Evolutionary conservation across 129 eudicot genomes (phyloP).

Genomic region (Silybum marianum): DNA sequence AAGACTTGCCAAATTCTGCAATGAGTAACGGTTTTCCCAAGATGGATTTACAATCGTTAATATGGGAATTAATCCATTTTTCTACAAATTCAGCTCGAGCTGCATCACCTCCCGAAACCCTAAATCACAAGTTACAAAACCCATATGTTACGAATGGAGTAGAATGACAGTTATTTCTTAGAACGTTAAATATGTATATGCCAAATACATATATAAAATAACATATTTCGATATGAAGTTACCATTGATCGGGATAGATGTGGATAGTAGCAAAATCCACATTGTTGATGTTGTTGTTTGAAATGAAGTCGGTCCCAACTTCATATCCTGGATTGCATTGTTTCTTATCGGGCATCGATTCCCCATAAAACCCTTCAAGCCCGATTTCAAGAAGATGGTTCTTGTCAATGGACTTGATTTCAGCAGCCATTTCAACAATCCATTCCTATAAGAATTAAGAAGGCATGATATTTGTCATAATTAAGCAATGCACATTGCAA

Average conservation of each 20-base stretch:
- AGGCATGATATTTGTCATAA: not conserved
- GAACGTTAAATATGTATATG: not conserved
- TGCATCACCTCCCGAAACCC: slow-evolving; percentile 31
- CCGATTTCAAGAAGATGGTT: slow-evolving; percentile 50
- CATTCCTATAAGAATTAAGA: slow-evolving; percentile 23
- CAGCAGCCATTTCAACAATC: slow-evolving; percentile 47
- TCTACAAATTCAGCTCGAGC: slow-evolving; percentile 36
- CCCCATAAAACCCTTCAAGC: slow-evolving; percentile 51
- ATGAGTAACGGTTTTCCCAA: slow-evolving; percentile 34
- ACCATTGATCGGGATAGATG: slow-evolving; percentile 52
- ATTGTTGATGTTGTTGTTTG: slow-evolving; percentile 28
- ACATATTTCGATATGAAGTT: not conserved
- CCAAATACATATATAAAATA: not conserved
- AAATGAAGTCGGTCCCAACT: slow-evolving; percentile 47
- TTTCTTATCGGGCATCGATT: slow-evolving; percentile 32
- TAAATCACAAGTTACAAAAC: not conserved
- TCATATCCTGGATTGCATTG: slow-evolving; percentile 42
- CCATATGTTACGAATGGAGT: not conserved
- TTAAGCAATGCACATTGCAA: not conserved
- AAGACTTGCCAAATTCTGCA: slow-evolving; percentile 45
- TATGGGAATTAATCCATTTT: slow-evolving; percentile 38
- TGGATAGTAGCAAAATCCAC: slow-evolving; percentile 55
- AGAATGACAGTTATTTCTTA: not conserved
- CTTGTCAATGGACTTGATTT: slow-evolving; percentile 45
- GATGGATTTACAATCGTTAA: slow-evolving; percentile 31